A percentile compares a stretch with the other conserved stretches of the same genome.
phyloP scores from a whole-genome alignment of 441 rosid species.

The Brassica hybrid region DNA sequence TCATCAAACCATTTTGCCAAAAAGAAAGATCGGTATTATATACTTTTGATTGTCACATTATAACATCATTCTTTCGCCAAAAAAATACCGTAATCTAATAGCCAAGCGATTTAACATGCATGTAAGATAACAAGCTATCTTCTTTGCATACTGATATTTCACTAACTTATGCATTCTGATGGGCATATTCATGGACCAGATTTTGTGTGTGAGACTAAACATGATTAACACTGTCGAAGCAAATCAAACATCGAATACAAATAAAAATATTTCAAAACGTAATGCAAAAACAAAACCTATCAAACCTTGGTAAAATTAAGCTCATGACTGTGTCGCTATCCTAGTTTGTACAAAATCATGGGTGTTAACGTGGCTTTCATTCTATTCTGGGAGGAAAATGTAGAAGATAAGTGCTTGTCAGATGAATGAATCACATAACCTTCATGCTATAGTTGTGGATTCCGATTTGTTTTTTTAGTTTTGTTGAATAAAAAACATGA shows the following conservation, averaged over 20 bases:
- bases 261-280: neutral
- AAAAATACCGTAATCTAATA: neutral
- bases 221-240: neutral
- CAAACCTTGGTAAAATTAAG: neutral
- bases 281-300: neutral
- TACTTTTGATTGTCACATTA: conserved; percentile 8
- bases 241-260: neutral
- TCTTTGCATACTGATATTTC: neutral
- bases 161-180: neutral
- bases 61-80: neutral
- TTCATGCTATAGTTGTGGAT: neutral
- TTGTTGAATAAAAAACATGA: conserved; percentile 2
- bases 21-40: conserved; percentile 1
- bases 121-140: neutral
- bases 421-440: neutral
- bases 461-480: neutral
- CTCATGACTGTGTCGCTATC: neutral
- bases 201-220: neutral
- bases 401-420: neutral
- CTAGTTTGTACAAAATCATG: neutral
- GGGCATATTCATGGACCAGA: neutral
- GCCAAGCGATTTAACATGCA: neutral
- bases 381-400: conserved; percentile 2
- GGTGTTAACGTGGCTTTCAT: neutral
- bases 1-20: conserved; percentile 35